Evolutionary conservation across 768 basidiomycete genomes (phyloP), one percentile per base, ranked within the genome.

Genomic region (Tricholoma furcatifolium): DNA sequence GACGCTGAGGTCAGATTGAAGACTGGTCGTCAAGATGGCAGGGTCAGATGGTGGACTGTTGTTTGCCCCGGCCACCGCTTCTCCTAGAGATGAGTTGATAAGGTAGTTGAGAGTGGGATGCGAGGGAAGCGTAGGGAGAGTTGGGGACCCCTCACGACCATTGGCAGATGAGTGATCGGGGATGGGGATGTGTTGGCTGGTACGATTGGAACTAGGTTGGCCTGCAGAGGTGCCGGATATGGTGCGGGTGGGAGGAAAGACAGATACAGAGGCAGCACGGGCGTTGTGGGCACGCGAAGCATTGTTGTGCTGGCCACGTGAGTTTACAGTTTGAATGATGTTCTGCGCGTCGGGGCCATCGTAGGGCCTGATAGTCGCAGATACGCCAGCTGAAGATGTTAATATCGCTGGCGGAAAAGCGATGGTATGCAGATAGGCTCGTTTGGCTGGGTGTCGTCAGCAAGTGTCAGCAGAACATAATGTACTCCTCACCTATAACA

Each of bases 331-430:
- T 61, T 89, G 87, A 57, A 93, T 93, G 67, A 93, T 85, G 51
- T 64, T 70, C 64, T 94, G 91, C 6, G 94, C 95, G 69, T 99
- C 96, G 39, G 93, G 81, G 2, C 93, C 93, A 67, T 95, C 95
- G 72, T 98, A 99, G 2, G 97, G 94, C 61, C 81, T 81, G 70
- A 99, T 91, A 50, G 75, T 74, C 17, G 86, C 85, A 17, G 77
- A 64, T 43, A 70, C 67, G 32, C 80, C 81, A 55, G 76, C 73
- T 40, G 77, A 68, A 4, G 85, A 80, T 30, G 81, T 79, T 55
- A 93, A 76, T 57, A 84, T 78, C 55, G 85, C 66, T 41, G 88
- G 93, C 54, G 87, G 93, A 65, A 82, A 85, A 23, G 90, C 92
- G 63, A 98, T 77, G 38, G 93, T 86, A 51, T 87, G 82, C 35